These are phyloP conservation scores for Kandelia obovata DNA, from an alignment of 345 rosid genomes.

Conservation along the genomic window DNA sequence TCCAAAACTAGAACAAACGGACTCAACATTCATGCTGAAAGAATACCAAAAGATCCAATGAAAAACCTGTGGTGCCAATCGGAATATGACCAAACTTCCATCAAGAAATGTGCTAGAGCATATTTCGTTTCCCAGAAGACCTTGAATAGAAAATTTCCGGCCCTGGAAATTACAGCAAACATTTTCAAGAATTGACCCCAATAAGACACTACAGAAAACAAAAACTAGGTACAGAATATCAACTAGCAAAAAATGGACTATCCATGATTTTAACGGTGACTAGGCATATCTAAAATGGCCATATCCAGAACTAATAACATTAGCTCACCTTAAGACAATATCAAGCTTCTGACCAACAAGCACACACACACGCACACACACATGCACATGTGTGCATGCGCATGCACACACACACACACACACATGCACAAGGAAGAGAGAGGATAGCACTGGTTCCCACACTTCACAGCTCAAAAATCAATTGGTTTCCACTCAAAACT, in stretches of 20 bases:
- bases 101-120: slow-evolving; percentile 48
- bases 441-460: too few relatives aligned
- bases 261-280: background rate
- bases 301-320: background rate
- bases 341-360: too few relatives aligned
- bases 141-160: slow-evolving; percentile 76
- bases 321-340: too few relatives aligned
- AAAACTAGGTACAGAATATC: background rate
- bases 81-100: slow-evolving; percentile 78
- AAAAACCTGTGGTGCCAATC: slow-evolving; percentile 90
- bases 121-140: slow-evolving; percentile 70
- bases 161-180: slow-evolving; percentile 43
- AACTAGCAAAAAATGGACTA: background rate
- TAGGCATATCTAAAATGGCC: background rate
- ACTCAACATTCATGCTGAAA: background rate
- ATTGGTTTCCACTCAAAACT: too few relatives aligned
- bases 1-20: background rate
- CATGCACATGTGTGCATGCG: too few relatives aligned
- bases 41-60: background rate
- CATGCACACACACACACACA: too few relatives aligned
- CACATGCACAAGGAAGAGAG: too few relatives aligned
- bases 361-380: too few relatives aligned
- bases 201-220: background rate
- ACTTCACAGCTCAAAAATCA: too few relatives aligned
- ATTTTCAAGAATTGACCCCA: background rate